A percentile compares a stretch with the other conserved stretches of the same genome.
Evolutionary conservation across 139 green algal genomes (phyloP).

Genomic region (Eudorina sp.): DNA sequence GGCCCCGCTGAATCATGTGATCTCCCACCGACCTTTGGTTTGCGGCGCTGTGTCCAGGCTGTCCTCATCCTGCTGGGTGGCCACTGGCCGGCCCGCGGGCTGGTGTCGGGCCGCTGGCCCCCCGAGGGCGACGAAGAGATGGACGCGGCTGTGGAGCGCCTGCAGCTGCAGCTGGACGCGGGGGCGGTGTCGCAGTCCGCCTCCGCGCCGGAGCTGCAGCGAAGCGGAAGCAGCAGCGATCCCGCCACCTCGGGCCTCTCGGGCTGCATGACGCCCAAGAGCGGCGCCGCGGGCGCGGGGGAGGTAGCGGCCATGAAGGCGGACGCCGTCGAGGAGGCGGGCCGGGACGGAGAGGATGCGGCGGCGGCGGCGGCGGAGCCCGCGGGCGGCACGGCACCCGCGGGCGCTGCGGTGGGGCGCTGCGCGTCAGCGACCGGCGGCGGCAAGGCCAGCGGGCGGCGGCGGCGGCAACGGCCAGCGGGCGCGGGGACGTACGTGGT

Average conservation of each 20-base stretch:
- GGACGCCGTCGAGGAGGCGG: constrained; percentile 10
- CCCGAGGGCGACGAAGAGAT: constrained; percentile 40
- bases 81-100: constrained; percentile 83
- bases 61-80: constrained; percentile 81
- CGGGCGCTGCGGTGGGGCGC: constrained; percentile 41
- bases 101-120: constrained; percentile 83
- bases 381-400: too few relatives aligned
- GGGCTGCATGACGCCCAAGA: constrained; percentile 1
- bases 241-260: not conserved
- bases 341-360: not conserved
- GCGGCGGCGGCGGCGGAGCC: not conserved
- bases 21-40: too few relatives aligned
- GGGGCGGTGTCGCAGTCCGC: constrained; percentile 21
- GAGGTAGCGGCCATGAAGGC: not conserved
- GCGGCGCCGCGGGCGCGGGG: not conserved
- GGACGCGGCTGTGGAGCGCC: not conserved
- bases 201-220: constrained; percentile 15
- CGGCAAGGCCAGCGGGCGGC: not conserved
- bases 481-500: constrained; percentile 56
- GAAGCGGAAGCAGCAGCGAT: constrained; percentile 21
- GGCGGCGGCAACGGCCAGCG: not conserved
- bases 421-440: constrained; percentile 63
- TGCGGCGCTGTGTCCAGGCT: too few relatives aligned
- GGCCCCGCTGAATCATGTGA: too few relatives aligned
- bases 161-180: not conserved